Base-by-base conservation (phyloP, 495 filamentous ascomycete species). In the Platismatia glauca region DNA sequence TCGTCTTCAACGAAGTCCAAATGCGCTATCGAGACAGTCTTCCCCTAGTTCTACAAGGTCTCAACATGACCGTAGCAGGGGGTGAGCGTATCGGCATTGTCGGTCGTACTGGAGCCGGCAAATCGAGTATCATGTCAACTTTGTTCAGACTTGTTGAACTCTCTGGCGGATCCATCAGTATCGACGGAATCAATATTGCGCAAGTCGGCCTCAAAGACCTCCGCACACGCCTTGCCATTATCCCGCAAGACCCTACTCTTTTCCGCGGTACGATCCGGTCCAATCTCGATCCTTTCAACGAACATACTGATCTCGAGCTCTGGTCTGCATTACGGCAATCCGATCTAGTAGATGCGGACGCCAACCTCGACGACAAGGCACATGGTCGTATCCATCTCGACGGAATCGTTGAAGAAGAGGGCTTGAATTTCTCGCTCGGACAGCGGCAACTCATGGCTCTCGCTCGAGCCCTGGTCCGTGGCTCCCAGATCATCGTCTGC, bases 371-470 rank as follows among this genome's bases (percentile, higher is more conserved):
- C 39, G 68, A 69, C 8, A 64, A 67, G 12, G 57, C 64, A 7
- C 65, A 72, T 38, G 73, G 71, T 20, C 84, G 87, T 46, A 87
- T 97, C 60, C 87, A 90, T 58, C 85, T 98, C 41, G 94, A 97
- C 71, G 83, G 81, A 15, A 65, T 82, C 11, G 90, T 97, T n/a
- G 91, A 95, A 63, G 92, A 96, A 68, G 93, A 96, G 76, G 93
- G 93, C 0, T 77, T 94, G 44, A 98, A 97, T 74, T 98, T 95
- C 78, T 94, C 89, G 1, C 84, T 97, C n/a, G 93, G 94, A 1
- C 93, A 98, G 75, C 85, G 93, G 5, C 93, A 98, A 69, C 84
- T 97, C 18, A 95, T 98, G 89, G 93, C 94, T 5, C 79, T 98
- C 1, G 93, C 93, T 1, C 85, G 93, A 0, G 93, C 93, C 0